Base-by-base conservation (phyloP, 208 protist genomes). In the Wallacemonas collosoma region DNA sequence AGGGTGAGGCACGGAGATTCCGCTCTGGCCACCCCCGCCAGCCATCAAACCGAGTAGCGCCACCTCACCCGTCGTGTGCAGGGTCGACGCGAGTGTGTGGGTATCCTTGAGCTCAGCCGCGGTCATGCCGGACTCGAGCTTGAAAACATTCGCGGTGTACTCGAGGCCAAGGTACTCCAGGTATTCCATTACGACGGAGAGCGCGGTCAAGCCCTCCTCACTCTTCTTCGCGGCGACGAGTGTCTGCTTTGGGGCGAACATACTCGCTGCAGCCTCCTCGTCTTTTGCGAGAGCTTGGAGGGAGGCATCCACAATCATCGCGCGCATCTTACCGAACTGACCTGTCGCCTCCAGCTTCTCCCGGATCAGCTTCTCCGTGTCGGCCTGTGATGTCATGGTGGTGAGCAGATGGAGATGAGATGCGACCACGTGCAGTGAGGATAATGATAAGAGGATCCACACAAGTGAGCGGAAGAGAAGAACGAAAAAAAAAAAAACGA, bases 231-330 rank as follows among this genome's bases (percentile, higher is more conserved):
- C 81, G 50, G 81, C 71, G 41, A 68, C 55, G n/a, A 95, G 80
- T n/a, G 71, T 67, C 38, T 51, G 39, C 2, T 66, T 79, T 15
- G 83, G 83, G 4, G 71, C 9, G 76, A 97, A 97, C 45, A 85
- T 60, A 26, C 12, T n/a, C 26, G 38, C 48, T 41, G 11, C 51
- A 17, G 47, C 39, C 47, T 65, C n/a, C 45, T 62, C 2, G 40
- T 68, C 11, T 14, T 48, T 44, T 7, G 44, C n/a, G 53, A 88
- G 75, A 5, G 77, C 71, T 71, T 84, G 82, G 45, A 95, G 75
- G 12, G 90, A 80, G 0, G 93, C 90, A 57, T 97, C 90, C 51
- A 93, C 86, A 50, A 97, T 85, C 93, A 97, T 95, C 40, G 93
- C 93, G 7, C 86, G 82, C 85, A 97, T 97, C 71, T 94, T 95